phyloP scores from a whole-genome alignment of 2,329 filamentous ascomycete species.

The Nigrograna mackinnonii region DNA sequence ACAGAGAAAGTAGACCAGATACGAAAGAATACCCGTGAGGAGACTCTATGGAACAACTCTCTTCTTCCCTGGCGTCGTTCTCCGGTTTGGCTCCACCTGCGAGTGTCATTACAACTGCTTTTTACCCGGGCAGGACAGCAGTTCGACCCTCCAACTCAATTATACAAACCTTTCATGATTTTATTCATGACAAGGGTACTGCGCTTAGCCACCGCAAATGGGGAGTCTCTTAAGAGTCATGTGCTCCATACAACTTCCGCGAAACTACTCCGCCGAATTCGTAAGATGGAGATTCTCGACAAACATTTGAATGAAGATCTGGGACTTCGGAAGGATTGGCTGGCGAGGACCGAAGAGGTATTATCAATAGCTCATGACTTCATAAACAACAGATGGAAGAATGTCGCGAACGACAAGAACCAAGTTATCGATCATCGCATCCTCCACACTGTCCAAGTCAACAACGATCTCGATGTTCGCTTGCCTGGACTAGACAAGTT shows the following conservation, averaged over 20 bases:
- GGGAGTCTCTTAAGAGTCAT: not conserved
- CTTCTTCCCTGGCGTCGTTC: conserved; percentile 55
- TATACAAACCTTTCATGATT: not conserved
- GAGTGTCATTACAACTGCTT: conserved; percentile 52
- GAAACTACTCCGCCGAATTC: conserved; percentile 24
- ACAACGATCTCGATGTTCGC: conserved; percentile 17
- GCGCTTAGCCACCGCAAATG: not conserved
- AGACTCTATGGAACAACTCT: conserved; percentile 51
- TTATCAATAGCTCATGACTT: not conserved
- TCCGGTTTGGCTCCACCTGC: conserved; percentile 59
- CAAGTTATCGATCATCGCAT: not conserved
- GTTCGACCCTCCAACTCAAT: not conserved
- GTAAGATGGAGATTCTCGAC: too few species aligned
- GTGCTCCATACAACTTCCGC: conserved; percentile 14
- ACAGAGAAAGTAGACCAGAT: conserved; percentile 32
- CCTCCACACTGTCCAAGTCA: conserved; percentile 13
- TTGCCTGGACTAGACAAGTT: conserved; percentile 20
- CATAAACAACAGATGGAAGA: not conserved
- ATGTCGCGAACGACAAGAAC: not conserved
- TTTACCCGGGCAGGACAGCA: conserved; percentile 19
- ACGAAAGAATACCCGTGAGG: conserved; percentile 58
- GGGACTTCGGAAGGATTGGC: not conserved
- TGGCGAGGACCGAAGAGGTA: not conserved
- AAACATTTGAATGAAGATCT: conserved; percentile 2
- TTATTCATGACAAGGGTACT: not conserved